Conservation (phyloP, 2,329 filamentous ascomycete genomes). For the Aspergillus udagawae region DNA sequence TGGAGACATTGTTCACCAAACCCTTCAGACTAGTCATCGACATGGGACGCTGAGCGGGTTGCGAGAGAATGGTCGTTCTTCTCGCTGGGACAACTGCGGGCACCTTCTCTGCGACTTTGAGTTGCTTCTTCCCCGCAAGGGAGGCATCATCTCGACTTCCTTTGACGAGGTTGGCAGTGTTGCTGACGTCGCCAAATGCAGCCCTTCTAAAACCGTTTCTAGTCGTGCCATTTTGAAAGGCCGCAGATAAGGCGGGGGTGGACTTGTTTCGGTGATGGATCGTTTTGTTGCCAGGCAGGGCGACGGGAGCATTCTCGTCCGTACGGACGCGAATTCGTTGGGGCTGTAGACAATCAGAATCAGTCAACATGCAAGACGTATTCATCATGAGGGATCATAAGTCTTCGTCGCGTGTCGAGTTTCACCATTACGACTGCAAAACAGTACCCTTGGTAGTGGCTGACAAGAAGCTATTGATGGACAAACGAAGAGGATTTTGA, state of each 20-base stretch:
- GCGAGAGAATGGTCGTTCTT: constrained; percentile 46
- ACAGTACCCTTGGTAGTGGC: neutral
- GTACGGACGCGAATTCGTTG: constrained; percentile 62
- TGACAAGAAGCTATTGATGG: neutral
- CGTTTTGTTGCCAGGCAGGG: constrained; percentile 50
- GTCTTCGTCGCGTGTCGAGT: neutral
- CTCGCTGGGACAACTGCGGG: constrained; percentile 28
- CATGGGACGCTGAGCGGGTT: constrained; percentile 61
- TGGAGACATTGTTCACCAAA: constrained; percentile 31
- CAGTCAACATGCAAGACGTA: neutral
- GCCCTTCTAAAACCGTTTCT: constrained; percentile 69
- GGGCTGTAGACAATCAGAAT: constrained; percentile 50
- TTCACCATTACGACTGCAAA: neutral
- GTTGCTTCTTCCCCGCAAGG: constrained; percentile 45
- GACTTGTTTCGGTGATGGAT: constrained; percentile 83
- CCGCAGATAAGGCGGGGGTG: constrained; percentile 56
- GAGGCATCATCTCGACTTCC: constrained; percentile 55
- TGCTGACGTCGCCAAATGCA: constrained; percentile 80
- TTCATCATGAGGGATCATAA: neutral
- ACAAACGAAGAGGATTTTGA: constrained; percentile 18
- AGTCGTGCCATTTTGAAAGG: constrained; percentile 52
- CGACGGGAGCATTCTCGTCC: constrained; percentile 66
- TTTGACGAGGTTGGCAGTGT: constrained; percentile 47
- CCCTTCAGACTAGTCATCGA: constrained; percentile 38
- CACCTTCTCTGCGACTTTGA: constrained; percentile 28